Base-by-base conservation (phyloP, 148 eudicot genomes). In the Rhododendron kiyosumense region DNA sequence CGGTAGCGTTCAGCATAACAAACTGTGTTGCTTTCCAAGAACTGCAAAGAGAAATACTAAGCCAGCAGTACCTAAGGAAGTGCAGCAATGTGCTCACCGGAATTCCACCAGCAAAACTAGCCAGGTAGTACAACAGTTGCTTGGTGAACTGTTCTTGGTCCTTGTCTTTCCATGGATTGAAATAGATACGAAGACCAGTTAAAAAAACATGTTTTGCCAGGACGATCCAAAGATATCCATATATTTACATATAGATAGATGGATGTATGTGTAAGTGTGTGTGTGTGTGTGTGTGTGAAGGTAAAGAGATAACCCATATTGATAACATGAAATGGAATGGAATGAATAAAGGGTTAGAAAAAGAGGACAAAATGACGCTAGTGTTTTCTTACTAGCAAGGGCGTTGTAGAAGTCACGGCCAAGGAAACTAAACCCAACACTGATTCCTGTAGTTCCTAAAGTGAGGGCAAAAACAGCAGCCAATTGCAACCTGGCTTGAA, bases 41-140 rank as follows among this genome's bases (percentile, higher is more conserved):
- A 81, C 34, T 45, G 46, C 28, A 52, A 73, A 71, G 22, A 24
- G 75, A 76, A 91, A 90, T 90, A 90, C 90, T 82, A 85, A 78
- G 89, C 84, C 89, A 88, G 90, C 45, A 87, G 89, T 94, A 95
- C 99, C 96, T 94, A 96, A 92, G 84, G 90, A 87, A 92, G 89
- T 88, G 89, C 92, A 92, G 96, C 98, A 92, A 90, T 92, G 91
- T 90, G 94, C 99, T 97, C 98, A 97, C 99, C 99, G 99, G 99
- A 89, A 97, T 97, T 89, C 99, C 99, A 84, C 92, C 98, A 85
- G 98, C 98, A 91, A 97, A 95, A 88, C 89, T 90, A 79, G 94
- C 99, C 85, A 97, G 95, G 91, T 97, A 97, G 93, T 94, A 97
- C 63, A 91, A 82, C 45, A 97, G 89, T 83, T 97, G 99, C 92